Conservation (phyloP, 352 stramenopile genomes). For the Phytophthora hybrid region DNA sequence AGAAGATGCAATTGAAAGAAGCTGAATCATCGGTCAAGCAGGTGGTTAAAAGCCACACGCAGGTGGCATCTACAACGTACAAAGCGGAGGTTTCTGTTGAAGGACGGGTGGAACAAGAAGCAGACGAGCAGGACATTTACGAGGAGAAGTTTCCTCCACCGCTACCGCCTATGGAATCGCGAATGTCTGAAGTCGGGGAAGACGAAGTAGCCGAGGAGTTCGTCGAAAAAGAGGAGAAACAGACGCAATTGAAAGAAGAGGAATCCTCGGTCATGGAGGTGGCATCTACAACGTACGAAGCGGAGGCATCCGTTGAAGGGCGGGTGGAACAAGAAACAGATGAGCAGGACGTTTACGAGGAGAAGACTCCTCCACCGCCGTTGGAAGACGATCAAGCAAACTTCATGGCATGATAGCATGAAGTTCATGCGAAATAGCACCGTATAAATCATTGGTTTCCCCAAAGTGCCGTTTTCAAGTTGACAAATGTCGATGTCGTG, state of each 20-base stretch:
- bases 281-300: not conserved
- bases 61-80: not conserved
- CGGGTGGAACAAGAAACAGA: no score
- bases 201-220: conserved; percentile 2
- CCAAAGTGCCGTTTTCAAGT: conserved; percentile 41
- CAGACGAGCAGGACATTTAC: not conserved
- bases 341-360: not conserved
- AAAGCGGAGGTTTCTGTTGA: not conserved
- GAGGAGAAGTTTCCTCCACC: not conserved
- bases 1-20: not conserved
- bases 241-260: not conserved
- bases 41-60: not conserved
- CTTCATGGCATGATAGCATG: no score
- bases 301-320: not conserved
- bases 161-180: not conserved
- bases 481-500: conserved; percentile 47
- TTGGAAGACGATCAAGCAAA: no score
- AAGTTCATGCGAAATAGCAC: no score
- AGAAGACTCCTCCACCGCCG: not conserved
- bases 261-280: not conserved
- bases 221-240: not conserved
- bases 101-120: not conserved
- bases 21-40: not conserved
- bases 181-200: not conserved
- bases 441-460: conserved; percentile 49